Evolutionary conservation across 441 rosid species (phyloP), one percentile per base, ranked within the genome.

Genomic region (Adansonia grandidieri): DNA sequence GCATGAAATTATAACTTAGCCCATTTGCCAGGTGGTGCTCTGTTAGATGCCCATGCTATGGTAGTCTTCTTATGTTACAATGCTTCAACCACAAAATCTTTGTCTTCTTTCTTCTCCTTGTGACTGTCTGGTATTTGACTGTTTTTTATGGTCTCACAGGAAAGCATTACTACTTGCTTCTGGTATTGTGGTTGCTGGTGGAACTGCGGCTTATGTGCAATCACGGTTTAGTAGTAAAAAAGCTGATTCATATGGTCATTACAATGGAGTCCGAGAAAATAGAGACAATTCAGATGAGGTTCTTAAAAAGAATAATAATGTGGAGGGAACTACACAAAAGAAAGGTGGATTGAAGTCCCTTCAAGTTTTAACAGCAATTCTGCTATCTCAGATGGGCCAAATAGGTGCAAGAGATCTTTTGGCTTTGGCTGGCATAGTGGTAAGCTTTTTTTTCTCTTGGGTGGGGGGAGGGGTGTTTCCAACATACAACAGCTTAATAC

Each of bases 371-470:
- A 88, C 92, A 32, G 88, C 91, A 73, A 83, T 95, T 86, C 97
- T 97, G 85, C 85, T 92, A 70, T 93, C 97, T 71, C 84, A 89
- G 80, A 97, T 97, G 97, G 99, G 98, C 22, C 89, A 87, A 88
- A 87, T 73, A 80, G 99, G 99, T 80, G 95, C 92, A 74, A 92
- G 90, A 82, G 93, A 97, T 86, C 93, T 97, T 84, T 86, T 95
- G 75, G 89, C 97, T 62, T 82, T 97, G 84, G 85, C 91, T 58
- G 98, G 85, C 79, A 87, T 91, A 20, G 97, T 91, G 88, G 99
- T 97, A 88, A 86, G 96, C 80, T 73, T 81, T 74, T 66, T 37
- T 37, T 0, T 32, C 2, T 32, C 2, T 32, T 1, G 37, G 37
- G 37, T 32, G 37, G 37, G 37, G 37, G 37, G 37, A 32, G 37